Conservation (phyloP, 352 stramenopile genomes). For the Globisporangium splendens region DNA sequence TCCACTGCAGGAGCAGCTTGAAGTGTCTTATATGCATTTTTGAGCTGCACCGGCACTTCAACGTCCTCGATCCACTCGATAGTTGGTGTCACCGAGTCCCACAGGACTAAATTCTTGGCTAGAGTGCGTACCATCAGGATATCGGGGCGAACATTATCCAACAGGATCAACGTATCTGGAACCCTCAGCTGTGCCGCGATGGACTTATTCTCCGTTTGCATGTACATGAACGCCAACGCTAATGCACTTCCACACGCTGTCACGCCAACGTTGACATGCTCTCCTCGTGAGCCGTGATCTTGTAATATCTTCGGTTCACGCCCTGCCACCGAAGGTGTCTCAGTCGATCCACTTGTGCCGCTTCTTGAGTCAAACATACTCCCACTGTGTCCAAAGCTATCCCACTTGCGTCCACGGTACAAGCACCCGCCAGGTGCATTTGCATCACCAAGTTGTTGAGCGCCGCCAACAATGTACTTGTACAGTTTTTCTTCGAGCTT, state of each 20-base stretch:
- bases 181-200: constrained; percentile 85
- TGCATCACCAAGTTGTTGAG: constrained; percentile 40
- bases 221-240: constrained; percentile 96
- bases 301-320: constrained; percentile 39
- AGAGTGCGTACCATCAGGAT: constrained; percentile 93
- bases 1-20: constrained; percentile 1
- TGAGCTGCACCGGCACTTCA: constrained; percentile 57
- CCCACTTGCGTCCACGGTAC: constrained; percentile 69
- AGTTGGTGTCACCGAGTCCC: constrained; percentile 90
- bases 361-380: constrained; percentile 13
- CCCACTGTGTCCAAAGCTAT: constrained; percentile 30
- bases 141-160: constrained; percentile 96
- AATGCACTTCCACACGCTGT: constrained; percentile 92
- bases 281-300: constrained; percentile 37
- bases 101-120: constrained; percentile 93
- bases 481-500: constrained; percentile 96
- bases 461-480: constrained; percentile 91
- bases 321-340: constrained; percentile 50
- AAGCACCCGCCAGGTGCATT: constrained; percentile 54
- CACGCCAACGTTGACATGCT: constrained; percentile 95
- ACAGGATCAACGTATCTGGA: constrained; percentile 93
- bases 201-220: constrained; percentile 89
- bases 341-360: constrained; percentile 8
- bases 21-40: constrained; percentile 41
- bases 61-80: constrained; percentile 86